Percentiles rank a stretch among this genome's conserved stretches.
Evolutionary conservation across 768 basidiomycete genomes (phyloP).

Genomic region (Hortiboletus campestris): DNA sequence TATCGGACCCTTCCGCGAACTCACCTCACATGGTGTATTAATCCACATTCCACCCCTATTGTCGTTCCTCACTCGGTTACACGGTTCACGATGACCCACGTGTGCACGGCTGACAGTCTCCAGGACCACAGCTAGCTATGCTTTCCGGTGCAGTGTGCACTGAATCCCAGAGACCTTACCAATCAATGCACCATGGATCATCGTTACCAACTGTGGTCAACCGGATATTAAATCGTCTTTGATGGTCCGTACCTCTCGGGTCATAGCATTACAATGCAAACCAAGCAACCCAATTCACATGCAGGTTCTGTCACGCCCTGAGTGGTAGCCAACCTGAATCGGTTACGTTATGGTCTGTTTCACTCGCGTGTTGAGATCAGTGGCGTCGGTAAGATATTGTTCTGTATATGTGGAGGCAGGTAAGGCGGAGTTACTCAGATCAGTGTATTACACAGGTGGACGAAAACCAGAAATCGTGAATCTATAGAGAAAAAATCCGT

Average conservation of each 20-base stretch:
- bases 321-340: not conserved
- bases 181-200: not conserved
- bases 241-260: constrained; percentile 1
- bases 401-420: not conserved
- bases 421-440: not conserved
- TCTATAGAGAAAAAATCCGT: not conserved
- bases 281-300: not conserved
- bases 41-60: not conserved
- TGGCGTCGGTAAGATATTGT: constrained; percentile 13
- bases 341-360: constrained; percentile 12
- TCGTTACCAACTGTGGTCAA: not conserved
- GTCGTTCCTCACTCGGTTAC: not conserved
- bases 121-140: constrained; percentile 1
- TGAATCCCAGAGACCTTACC: not conserved
- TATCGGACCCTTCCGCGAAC: not conserved
- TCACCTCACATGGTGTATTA: not conserved
- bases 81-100: not conserved
- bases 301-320: not conserved
- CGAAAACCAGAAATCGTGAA: not conserved
- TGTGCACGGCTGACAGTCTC: not conserved
- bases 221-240: not conserved
- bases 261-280: not conserved
- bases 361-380: constrained; percentile 2
- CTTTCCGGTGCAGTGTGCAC: not conserved
- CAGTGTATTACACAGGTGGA: not conserved